A percentile compares a stretch with the other conserved stretches of the same genome.
Evolutionary conservation across 2,329 filamentous ascomycete species (phyloP).

Genomic region (Aureobasidium sp.): DNA sequence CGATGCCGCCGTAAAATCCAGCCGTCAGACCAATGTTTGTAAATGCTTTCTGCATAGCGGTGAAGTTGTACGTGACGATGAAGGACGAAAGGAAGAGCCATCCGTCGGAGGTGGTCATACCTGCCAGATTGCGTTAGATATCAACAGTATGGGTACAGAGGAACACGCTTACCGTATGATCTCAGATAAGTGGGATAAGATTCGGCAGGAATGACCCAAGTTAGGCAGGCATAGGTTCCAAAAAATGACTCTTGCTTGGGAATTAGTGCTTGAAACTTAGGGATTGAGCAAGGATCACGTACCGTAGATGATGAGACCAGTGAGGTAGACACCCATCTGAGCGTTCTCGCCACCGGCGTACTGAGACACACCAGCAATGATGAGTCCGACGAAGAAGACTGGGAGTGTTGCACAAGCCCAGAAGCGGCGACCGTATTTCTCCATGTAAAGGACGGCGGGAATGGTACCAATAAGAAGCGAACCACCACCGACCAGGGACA

Average conservation of each 20-base stretch:
- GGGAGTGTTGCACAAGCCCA: conserved; percentile 66
- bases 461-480: conserved; percentile 47
- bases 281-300: background rate
- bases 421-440: conserved; percentile 62
- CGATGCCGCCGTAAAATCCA: conserved; percentile 65
- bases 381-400: conserved; percentile 60
- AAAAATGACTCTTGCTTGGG: conserved; percentile 22
- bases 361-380: conserved; percentile 58
- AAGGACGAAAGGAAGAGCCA: conserved; percentile 63
- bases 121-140: background rate
- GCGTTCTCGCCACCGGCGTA: conserved; percentile 40
- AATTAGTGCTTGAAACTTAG: too few species aligned
- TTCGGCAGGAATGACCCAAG: conserved; percentile 45
- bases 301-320: conserved; percentile 57
- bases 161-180: conserved; percentile 45
- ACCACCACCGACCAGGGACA: conserved; percentile 65
- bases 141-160: background rate
- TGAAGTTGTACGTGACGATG: conserved; percentile 68
- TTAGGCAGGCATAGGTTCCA: conserved; percentile 33
- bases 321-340: conserved; percentile 54
- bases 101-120: conserved; percentile 55
- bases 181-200: conserved; percentile 65
- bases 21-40: conserved; percentile 55
- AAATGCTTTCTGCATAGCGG: conserved; percentile 60
- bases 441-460: conserved; percentile 50